Percentiles rank a stretch among this genome's conserved stretches.
Evolutionary conservation across 768 basidiomycete genomes (phyloP).

Genomic region (Rhizopogon sp.): DNA sequence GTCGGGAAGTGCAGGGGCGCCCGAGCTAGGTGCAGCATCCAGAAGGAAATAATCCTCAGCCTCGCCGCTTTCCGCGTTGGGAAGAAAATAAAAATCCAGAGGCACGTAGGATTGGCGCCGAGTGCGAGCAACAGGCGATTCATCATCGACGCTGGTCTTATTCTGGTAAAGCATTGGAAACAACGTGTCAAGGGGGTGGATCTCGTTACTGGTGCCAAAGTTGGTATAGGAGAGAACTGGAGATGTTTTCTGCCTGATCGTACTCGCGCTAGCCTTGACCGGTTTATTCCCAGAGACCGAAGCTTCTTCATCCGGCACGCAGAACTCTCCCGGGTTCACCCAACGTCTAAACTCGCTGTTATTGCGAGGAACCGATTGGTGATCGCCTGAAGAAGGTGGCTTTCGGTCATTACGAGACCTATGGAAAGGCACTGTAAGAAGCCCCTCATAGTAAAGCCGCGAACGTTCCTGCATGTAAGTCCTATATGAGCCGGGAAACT

Average conservation of each 20-base stretch:
- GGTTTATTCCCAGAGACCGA: constrained; percentile 3
- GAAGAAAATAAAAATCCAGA: constrained; percentile 7
- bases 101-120: constrained; percentile 7
- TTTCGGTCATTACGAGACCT: constrained; percentile 5
- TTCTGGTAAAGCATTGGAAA: constrained; percentile 13
- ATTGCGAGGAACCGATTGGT: constrained; percentile 2
- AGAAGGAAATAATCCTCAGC: constrained; percentile 6
- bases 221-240: background rate
- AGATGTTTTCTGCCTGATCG: background rate
- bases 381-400: constrained; percentile 1
- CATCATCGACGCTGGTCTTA: constrained; percentile 4
- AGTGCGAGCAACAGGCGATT: constrained; percentile 23
- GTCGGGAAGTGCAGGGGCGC: constrained; percentile 2
- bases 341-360: constrained; percentile 3
- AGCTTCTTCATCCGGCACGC: background rate
- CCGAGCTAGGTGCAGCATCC: background rate
- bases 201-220: background rate
- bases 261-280: background rate
- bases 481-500: constrained; percentile 48
- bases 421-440: constrained; percentile 20
- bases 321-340: constrained; percentile 1
- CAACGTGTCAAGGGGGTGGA: constrained; percentile 16
- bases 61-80: constrained; percentile 6
- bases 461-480: constrained; percentile 45
- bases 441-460: constrained; percentile 42